Conservation (phyloP, 2,329 filamentous ascomycete genomes). For the Pleoardoris graminearum region DNA sequence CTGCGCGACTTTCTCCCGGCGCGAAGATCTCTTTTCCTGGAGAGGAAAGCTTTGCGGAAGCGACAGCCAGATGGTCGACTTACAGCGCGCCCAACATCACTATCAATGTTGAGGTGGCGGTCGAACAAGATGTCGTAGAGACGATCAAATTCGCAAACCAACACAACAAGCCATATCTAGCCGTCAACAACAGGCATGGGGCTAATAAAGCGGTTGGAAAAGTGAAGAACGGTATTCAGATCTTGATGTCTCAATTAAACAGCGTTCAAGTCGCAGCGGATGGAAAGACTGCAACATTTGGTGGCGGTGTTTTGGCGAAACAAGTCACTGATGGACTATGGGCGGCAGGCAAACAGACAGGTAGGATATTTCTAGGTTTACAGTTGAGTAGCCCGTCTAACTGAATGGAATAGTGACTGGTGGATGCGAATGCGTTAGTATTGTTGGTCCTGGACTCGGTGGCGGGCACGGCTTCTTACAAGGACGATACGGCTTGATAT, state of each 20-base stretch:
- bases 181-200: not conserved
- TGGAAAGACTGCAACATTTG: not conserved
- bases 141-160: not conserved
- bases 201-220: not conserved
- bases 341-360: not conserved
- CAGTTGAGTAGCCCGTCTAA: not conserved
- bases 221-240: not conserved
- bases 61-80: too few relatives aligned
- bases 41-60: too few relatives aligned
- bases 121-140: not conserved
- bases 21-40: too few relatives aligned
- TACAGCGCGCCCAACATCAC: not conserved
- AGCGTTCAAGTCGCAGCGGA: not conserved
- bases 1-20: too few relatives aligned
- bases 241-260: not conserved
- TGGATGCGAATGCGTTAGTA: conserved; percentile 53
- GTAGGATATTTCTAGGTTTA: not conserved
- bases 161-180: not conserved
- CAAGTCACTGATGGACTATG: not conserved
- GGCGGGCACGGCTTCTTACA: conserved; percentile 60
- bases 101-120: not conserved
- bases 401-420: conserved; percentile 16
- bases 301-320: not conserved
- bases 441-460: conserved; percentile 55
- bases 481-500: conserved; percentile 56